Base-by-base conservation (phyloP, 2,329 filamentous ascomycete genomes). In the Penicillium sp. region DNA sequence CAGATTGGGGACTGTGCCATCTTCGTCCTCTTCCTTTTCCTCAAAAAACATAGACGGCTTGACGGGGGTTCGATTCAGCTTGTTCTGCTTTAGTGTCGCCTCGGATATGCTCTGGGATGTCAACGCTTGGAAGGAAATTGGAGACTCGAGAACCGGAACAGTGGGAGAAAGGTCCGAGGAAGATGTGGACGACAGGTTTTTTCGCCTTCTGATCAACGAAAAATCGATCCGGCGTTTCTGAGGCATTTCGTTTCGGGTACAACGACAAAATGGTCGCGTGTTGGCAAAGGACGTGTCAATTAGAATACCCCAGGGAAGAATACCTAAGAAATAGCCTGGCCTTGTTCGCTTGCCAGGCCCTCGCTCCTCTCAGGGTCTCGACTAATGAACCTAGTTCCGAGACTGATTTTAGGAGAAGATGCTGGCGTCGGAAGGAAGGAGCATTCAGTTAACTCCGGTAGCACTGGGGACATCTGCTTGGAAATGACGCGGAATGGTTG, bases 21-120 rank as follows among this genome's bases (percentile, higher is more conserved):
- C 70, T n/a, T 74, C 72, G 1, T 73, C 60, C 15, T 61, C 67
- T 5, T 73, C 69, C 19, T 56, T 64, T 5, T 67, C 61, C 7
- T 72, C 69, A n/a, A 68, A 59, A 13, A 71, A 70, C 61, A 74
- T 58, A 23, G 70, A 69, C 8, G 71, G 69, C 11, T 58, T 65
- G 4, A 61, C 61, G 7, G 64, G 58, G 2, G 60, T 53, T 30
- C 61, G 66, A 31, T 70, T 66, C 7, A 69, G 51, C 31, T 64
- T 61, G 30, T 58, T 67, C 58, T 64, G 64, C 17, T 62, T 66
- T n/a, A 69, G 19, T 11, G 63, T 69, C n/a, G 62, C 48, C 21
- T 73, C 66, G 19, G 66, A 57, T 13, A 66, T 50, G 1, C 57
- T 51, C 7, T 61, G 67, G 5, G 61, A 29, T 31, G 64, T 49